phyloP scores from a whole-genome alignment of 495 filamentous ascomycete species.

The Rhypophila decipiens region DNA sequence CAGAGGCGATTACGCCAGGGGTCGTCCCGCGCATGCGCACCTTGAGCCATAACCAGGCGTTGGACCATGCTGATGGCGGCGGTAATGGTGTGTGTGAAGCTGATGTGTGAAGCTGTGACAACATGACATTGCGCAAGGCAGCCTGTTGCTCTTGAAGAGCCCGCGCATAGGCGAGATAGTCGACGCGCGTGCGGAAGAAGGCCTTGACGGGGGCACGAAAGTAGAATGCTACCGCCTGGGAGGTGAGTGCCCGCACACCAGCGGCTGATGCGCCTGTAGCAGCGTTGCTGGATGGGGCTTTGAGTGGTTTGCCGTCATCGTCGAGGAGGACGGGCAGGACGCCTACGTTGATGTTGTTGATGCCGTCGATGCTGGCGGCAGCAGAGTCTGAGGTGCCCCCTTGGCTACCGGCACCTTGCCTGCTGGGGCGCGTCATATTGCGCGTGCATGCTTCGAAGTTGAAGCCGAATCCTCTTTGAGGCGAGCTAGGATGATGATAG shows the following conservation, averaged over 20 bases:
- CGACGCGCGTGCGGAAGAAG: constrained; percentile 82
- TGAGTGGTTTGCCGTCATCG: constrained; percentile 19
- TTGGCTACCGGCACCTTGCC: constrained; percentile 9
- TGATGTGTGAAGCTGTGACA: constrained; percentile 25
- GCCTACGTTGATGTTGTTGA: constrained; percentile 15
- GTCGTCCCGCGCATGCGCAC: constrained; percentile 67
- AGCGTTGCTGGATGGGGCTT: constrained; percentile 56
- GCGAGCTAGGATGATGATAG: background rate
- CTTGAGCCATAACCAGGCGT: constrained; percentile 35
- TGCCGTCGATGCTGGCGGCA: background rate
- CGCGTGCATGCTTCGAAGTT: constrained; percentile 11
- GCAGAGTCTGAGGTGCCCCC: background rate
- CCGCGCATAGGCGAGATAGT: constrained; percentile 57
- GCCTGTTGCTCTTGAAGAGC: constrained; percentile 29
- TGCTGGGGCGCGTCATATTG: constrained; percentile 19
- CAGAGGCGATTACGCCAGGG: constrained; percentile 71
- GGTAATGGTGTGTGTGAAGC: background rate
- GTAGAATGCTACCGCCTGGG: constrained; percentile 78
- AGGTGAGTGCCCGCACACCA: constrained; percentile 69
- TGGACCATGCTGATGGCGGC: background rate
- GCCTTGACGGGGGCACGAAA: constrained; percentile 84
- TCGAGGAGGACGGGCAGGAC: constrained; percentile 34
- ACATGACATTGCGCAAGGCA: constrained; percentile 18
- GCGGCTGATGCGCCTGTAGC: constrained; percentile 71
- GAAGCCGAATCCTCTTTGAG: no score